Evolutionary conservation across 148 eudicot species (phyloP), one percentile per base, ranked within the genome.

Genomic region (Agrostemma githago): DNA sequence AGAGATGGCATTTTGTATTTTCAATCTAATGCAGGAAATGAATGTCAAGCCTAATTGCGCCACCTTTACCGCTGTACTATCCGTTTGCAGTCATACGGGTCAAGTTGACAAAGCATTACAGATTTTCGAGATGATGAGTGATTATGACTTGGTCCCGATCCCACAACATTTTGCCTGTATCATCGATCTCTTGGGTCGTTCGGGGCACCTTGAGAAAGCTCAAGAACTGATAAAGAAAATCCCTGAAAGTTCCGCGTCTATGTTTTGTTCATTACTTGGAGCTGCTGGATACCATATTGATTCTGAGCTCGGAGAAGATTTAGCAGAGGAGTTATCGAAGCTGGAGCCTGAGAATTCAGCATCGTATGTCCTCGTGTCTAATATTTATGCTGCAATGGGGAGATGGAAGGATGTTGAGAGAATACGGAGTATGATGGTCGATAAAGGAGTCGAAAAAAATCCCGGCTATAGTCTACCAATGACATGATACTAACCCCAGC

Each of bases 391-490:
- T 16, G 84, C 80, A 15, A 86, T 82, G 83, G 94, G 85, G 43
- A 86, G 84, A 81, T 90, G 96, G 98, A 74, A 80, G 48, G 93
- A 92, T 84, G 93, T 81, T 20, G 85, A 86, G 73, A 83, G 74
- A 72, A 79, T 86, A 16, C 83, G 98, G 77, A 71, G 77, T 62
- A 77, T 79, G 70, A 86, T 93, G 73, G 77, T 85, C 71, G 68
- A 38, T 44, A 78, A 71, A 69, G 77, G 85, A 80, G 74, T 89
- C 48, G 81, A 82, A 70, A 92, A 91, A 73, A 19, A 68, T 62
- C 86, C 85, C 20, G 94, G 85, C 19, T 77, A 79, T 73, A 90
- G 94, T 82, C 57, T 78, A 43, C 78, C 63, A 19, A 68, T 81
- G 59, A 53, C 84, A 21, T 85, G 73, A 83, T 66, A 34, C 4